A percentile compares a stretch with the other conserved stretches of the same genome.
phyloP scores from a whole-genome alignment of 768 basidiomycete genomes.

The Pulveroboletus sp. region DNA sequence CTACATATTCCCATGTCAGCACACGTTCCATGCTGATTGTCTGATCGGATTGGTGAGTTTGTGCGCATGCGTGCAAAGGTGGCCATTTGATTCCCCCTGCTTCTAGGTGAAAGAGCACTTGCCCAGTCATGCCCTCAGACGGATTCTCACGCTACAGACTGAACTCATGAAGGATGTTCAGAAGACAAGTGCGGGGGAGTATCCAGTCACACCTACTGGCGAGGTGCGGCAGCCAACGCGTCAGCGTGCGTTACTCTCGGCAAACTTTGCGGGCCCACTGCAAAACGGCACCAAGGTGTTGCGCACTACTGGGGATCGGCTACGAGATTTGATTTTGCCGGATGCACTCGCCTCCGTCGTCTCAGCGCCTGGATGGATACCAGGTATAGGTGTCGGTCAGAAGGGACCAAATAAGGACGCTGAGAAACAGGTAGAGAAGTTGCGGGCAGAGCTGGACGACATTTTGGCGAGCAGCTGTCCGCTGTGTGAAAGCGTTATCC shows the following conservation, averaged over 20 bases:
- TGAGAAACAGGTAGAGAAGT: constrained; percentile 63
- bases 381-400: constrained; percentile 54
- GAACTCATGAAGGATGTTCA: constrained; percentile 66
- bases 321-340: constrained; percentile 91
- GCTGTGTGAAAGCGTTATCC: constrained; percentile 87
- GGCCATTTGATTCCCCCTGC: constrained; percentile 2
- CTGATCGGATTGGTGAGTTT: constrained; percentile 84
- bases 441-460: constrained; percentile 85
- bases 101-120: constrained; percentile 88
- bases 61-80: neutral
- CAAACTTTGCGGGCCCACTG: constrained; percentile 61
- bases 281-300: constrained; percentile 67
- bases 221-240: constrained; percentile 43
- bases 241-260: constrained; percentile 70
- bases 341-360: constrained; percentile 89
- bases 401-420: constrained; percentile 45
- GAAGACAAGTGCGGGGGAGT: constrained; percentile 30
- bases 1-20: constrained; percentile 98
- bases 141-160: constrained; percentile 82
- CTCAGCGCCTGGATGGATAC: constrained; percentile 75
- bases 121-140: constrained; percentile 75
- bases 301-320: constrained; percentile 82
- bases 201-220: constrained; percentile 31
- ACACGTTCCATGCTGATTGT: constrained; percentile 97
- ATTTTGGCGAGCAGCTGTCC: constrained; percentile 88